Evolutionary conservation across 2,329 filamentous ascomycete genomes (phyloP).

Genomic region (Fusarium pseudoanthophilum): DNA sequence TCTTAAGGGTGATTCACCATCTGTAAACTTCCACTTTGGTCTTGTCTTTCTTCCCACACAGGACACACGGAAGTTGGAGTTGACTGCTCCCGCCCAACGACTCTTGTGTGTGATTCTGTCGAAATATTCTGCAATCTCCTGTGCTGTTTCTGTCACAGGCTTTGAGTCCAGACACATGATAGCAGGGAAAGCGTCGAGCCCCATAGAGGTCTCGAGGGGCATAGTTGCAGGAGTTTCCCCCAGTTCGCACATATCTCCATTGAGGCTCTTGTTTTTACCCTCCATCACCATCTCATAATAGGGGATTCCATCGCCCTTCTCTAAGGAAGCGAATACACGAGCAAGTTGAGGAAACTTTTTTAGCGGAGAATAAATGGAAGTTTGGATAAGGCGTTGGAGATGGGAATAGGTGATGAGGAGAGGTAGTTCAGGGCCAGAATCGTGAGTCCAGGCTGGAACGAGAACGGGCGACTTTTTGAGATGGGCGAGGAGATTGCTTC

Average conservation of each 20-base stretch:
- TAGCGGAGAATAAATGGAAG: constrained; percentile 58
- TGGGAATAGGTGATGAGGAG: constrained; percentile 62
- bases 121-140: constrained; percentile 50
- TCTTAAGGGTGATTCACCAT: constrained; percentile 39
- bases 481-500: constrained; percentile 53
- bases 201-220: constrained; percentile 40
- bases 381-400: constrained; percentile 56
- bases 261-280: neutral
- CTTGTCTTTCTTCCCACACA: constrained; percentile 54
- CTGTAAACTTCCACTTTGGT: constrained; percentile 54
- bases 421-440: constrained; percentile 54
- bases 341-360: constrained; percentile 56
- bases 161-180: constrained; percentile 59
- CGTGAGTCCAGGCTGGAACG: constrained; percentile 46
- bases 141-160: constrained; percentile 45
- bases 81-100: constrained; percentile 56
- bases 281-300: constrained; percentile 52
- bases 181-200: constrained; percentile 55
- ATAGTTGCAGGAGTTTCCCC: constrained; percentile 45
- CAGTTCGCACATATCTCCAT: constrained; percentile 37
- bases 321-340: constrained; percentile 55
- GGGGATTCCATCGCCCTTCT: constrained; percentile 56
- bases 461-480: constrained; percentile 58
- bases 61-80: constrained; percentile 52
- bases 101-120: constrained; percentile 52